A percentile compares a stretch with the other conserved stretches of the same genome.
Evolutionary conservation across 2,329 filamentous ascomycete species (phyloP).

Genomic region (Neurospora crassa): DNA sequence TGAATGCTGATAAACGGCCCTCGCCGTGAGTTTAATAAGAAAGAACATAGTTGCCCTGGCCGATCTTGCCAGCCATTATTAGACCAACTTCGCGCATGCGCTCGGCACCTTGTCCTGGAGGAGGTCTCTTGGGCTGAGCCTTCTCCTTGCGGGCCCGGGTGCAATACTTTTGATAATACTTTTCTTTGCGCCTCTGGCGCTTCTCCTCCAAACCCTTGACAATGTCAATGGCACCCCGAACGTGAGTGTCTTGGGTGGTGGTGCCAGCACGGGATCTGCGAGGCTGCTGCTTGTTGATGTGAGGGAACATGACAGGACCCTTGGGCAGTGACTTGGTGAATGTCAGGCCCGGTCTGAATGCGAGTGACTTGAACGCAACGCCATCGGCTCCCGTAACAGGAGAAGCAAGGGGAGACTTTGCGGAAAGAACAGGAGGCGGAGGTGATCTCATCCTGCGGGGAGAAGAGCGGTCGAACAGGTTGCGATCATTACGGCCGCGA

Average conservation of each 20-base stretch:
- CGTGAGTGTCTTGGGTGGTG: slow-evolving; percentile 47
- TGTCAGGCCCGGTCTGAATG: slow-evolving; percentile 55
- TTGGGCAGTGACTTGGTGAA: slow-evolving; percentile 83
- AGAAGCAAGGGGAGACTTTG: slow-evolving; percentile 38
- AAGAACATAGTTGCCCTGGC: slow-evolving; percentile 66
- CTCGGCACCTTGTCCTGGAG: slow-evolving; percentile 80
- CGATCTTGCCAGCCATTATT: slow-evolving; percentile 72
- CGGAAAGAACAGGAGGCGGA: slow-evolving; percentile 45
- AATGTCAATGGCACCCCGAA: slow-evolving; percentile 93
- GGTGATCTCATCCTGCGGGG: slow-evolving; percentile 63
- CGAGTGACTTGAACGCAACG: slow-evolving; percentile 35
- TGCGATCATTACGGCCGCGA: slow-evolving; percentile 45
- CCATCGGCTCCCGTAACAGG: slow-evolving; percentile 31
- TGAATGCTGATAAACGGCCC: slow-evolving; percentile 17
- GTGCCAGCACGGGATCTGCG: slow-evolving; percentile 22
- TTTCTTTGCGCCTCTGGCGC: slow-evolving; percentile 84
- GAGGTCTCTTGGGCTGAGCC: slow-evolving; percentile 52
- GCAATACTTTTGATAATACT: slow-evolving; percentile 83
- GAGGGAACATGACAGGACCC: slow-evolving; percentile 60
- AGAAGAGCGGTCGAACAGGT: slow-evolving; percentile 58
- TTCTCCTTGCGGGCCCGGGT: slow-evolving; percentile 67
- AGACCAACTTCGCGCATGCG: slow-evolving; percentile 89
- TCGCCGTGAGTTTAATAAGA: slow-evolving; percentile 44
- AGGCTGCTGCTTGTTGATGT: slow-evolving; percentile 26
- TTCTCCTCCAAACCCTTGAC: slow-evolving; percentile 94